Conservation (phyloP, 2,329 filamentous ascomycete species). For the Neofusicoccum parvum region DNA sequence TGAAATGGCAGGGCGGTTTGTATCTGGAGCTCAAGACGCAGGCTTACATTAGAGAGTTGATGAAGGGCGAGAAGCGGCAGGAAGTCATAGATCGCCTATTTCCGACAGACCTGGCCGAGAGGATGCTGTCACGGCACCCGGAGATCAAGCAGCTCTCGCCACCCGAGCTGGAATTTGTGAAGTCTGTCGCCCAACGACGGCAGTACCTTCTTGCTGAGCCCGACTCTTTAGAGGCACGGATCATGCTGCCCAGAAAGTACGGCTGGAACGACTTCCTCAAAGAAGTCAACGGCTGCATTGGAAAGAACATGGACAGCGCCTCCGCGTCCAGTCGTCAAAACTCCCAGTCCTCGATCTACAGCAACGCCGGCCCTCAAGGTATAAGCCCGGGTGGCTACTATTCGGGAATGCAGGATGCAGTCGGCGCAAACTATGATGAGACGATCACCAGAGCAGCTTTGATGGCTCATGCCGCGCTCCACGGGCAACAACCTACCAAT, state of each 20-base stretch:
- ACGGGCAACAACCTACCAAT: slow-evolving; percentile 14
- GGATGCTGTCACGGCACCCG: slow-evolving; percentile 57
- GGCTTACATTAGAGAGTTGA: slow-evolving; percentile 54
- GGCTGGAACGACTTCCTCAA: slow-evolving; percentile 66
- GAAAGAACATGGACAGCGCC: slow-evolving; percentile 58
- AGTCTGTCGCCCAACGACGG: slow-evolving; percentile 42
- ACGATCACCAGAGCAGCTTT: slow-evolving; percentile 25
- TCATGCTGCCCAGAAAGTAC: slow-evolving; percentile 60
- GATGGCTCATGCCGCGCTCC: slow-evolving; percentile 26
- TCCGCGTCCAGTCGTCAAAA: slow-evolving; percentile 36
- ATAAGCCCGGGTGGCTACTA: slow-evolving; percentile 12
- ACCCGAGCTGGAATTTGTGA: slow-evolving; percentile 59
- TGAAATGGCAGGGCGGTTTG: slow-evolving; percentile 62
- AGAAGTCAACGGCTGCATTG: slow-evolving; percentile 57
- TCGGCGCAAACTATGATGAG: slow-evolving; percentile 22
- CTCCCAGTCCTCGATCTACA: slow-evolving; percentile 22
- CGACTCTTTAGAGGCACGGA: slow-evolving; percentile 43
- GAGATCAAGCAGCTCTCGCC: slow-evolving; percentile 56
- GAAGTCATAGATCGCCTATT: slow-evolving; percentile 63
- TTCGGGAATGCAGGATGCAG: slow-evolving; percentile 6
- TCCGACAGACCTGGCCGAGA: slow-evolving; percentile 57
- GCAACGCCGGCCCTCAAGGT: slow-evolving; percentile 3
- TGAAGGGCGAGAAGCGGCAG: slow-evolving; percentile 55
- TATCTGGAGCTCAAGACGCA: slow-evolving; percentile 69
- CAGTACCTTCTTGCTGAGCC: slow-evolving; percentile 55